Percentiles rank a stretch among this genome's conserved stretches.
phyloP scores from a whole-genome alignment of 2,329 filamentous ascomycete genomes.

The Dothistroma pini region DNA sequence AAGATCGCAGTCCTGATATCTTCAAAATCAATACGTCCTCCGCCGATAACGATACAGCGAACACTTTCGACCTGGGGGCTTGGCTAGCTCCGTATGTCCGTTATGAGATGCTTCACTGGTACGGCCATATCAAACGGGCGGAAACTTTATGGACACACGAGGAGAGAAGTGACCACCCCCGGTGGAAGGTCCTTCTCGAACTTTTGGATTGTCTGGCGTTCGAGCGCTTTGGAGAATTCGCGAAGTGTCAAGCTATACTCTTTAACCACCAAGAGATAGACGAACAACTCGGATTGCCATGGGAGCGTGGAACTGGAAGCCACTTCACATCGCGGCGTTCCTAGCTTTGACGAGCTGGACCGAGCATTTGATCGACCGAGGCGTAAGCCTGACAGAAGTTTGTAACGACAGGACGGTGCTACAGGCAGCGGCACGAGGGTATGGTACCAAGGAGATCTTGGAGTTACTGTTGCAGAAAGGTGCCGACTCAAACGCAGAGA shows the following conservation, averaged over 20 bases:
- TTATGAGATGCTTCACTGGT: neutral
- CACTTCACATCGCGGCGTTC: slow-evolving; percentile 16
- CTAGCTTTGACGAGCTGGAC: slow-evolving; percentile 16
- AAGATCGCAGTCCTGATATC: neutral
- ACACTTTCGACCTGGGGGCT: neutral
- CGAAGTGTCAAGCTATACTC: slow-evolving; percentile 8
- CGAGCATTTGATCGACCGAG: slow-evolving; percentile 12
- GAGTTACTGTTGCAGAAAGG: neutral
- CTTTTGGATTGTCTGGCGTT: slow-evolving; percentile 18
- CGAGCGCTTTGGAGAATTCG: slow-evolving; percentile 8
- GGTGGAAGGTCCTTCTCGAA: slow-evolving; percentile 15
- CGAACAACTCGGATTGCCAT: neutral
- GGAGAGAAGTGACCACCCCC: neutral
- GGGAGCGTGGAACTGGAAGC: slow-evolving; percentile 5
- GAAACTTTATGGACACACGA: neutral
- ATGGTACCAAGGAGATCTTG: neutral
- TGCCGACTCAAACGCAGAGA: neutral
- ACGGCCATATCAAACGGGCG: neutral
- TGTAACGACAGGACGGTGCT: neutral
- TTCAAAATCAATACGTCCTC: neutral
- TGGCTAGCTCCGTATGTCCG: neutral
- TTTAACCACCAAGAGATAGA: neutral
- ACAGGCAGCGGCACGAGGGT: neutral
- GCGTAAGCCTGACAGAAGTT: neutral
- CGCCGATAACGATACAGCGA: neutral